Conservation (phyloP, 768 basidiomycete genomes). For the Termitomyces titanicus region DNA sequence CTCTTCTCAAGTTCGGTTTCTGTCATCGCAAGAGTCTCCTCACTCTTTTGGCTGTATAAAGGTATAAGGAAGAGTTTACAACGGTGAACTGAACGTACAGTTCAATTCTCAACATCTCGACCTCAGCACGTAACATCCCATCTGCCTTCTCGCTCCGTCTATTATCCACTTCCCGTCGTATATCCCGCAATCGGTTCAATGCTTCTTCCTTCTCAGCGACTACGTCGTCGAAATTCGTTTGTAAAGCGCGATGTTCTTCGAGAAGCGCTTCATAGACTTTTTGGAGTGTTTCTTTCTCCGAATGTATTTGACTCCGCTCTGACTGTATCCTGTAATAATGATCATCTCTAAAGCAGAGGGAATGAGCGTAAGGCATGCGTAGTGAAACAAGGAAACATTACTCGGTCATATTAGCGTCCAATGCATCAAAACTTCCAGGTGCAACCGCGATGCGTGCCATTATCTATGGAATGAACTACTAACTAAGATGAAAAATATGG, state of each 20-base stretch:
- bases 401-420: constrained; percentile 75
- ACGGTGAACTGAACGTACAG: constrained; percentile 56
- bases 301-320: constrained; percentile 69
- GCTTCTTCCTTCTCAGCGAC: constrained; percentile 79
- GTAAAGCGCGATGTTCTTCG: constrained; percentile 72
- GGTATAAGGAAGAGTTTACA: constrained; percentile 15
- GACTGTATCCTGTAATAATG: constrained; percentile 86
- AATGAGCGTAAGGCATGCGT: constrained; percentile 7
- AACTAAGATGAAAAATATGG: neutral
- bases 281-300: constrained; percentile 86
- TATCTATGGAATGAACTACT: constrained; percentile 40
- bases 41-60: constrained; percentile 79
- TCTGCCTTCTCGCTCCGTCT: constrained; percentile 70
- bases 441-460: constrained; percentile 69
- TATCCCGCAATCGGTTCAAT: constrained; percentile 54
- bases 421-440: constrained; percentile 42
- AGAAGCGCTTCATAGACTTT: constrained; percentile 73
- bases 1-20: constrained; percentile 86
- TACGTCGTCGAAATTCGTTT: constrained; percentile 74
- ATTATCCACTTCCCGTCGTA: constrained; percentile 55
- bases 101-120: constrained; percentile 76
- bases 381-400: constrained; percentile 24
- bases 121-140: constrained; percentile 72
- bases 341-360: constrained; percentile 59
- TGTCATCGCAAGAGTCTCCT: constrained; percentile 81